Evolutionary conservation across 768 basidiomycete genomes (phyloP).

Genomic region (Pisolithus sp.): DNA sequence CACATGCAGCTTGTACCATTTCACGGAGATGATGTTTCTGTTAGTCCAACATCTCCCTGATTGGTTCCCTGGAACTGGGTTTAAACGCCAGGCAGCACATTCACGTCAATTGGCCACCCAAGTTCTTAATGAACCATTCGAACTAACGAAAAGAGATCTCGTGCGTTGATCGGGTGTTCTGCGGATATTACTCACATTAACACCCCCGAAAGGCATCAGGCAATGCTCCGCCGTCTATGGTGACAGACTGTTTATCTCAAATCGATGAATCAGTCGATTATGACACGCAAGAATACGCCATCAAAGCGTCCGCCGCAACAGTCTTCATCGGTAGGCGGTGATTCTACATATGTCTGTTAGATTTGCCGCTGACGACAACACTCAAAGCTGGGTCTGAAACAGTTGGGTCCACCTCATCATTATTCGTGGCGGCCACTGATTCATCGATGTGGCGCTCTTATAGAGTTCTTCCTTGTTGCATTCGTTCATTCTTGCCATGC

Average conservation of each 20-base stretch:
- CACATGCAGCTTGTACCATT: neutral
- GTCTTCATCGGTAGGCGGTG: slow-evolving; percentile 16
- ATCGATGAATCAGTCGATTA: slow-evolving; percentile 13
- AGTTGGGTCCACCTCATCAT: slow-evolving; percentile 6
- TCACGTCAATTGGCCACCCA: slow-evolving; percentile 11
- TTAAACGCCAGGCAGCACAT: slow-evolving; percentile 13
- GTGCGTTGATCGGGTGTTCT: slow-evolving; percentile 5
- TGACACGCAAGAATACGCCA: slow-evolving; percentile 15
- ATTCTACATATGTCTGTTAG: neutral
- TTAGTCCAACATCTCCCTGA: slow-evolving; percentile 17
- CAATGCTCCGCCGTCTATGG: slow-evolving; percentile 18
- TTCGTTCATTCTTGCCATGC: slow-evolving; percentile 23
- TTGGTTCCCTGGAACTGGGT: slow-evolving; percentile 19
- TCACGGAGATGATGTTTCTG: neutral
- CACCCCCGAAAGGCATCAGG: slow-evolving; percentile 6
- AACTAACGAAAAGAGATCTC: slow-evolving; percentile 19
- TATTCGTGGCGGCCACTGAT: neutral
- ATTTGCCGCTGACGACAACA: neutral
- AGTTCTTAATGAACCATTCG: slow-evolving; percentile 19
- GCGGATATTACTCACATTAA: neutral
- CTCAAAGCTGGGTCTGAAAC: slow-evolving; percentile 20
- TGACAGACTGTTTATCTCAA: slow-evolving; percentile 17
- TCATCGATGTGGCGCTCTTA: neutral
- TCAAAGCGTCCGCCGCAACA: slow-evolving; percentile 22
- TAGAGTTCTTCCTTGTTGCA: slow-evolving; percentile 21